Evolutionary conservation across 1,284 basidiomycete species (phyloP).

Genomic region (Ganoderma sp.): DNA sequence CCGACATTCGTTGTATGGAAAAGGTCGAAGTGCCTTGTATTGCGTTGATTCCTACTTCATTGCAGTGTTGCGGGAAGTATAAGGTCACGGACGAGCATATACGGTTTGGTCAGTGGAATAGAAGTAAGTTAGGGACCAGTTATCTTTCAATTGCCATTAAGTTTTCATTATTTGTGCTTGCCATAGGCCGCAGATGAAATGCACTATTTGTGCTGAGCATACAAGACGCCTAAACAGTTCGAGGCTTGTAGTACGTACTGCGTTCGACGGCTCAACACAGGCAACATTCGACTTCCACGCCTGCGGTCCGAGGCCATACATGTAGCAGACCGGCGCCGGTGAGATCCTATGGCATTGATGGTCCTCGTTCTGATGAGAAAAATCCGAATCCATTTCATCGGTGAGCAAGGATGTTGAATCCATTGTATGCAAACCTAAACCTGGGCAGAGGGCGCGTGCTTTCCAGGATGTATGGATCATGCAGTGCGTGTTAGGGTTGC

Average conservation of each 20-base stretch:
- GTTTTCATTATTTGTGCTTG: not conserved
- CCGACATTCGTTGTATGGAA: not conserved
- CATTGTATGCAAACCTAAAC: not conserved
- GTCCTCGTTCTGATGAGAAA: not conserved
- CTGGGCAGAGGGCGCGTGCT: not conserved
- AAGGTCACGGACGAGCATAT: not conserved
- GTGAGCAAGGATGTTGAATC: not conserved
- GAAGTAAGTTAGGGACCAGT: not conserved
- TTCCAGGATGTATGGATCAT: too few relatives aligned
- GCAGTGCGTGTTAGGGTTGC: too few relatives aligned
- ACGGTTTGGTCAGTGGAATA: not conserved
- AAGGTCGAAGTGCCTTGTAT: not conserved
- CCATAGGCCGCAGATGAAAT: not conserved
- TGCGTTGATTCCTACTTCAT: not conserved
- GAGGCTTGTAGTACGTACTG: too few relatives aligned
- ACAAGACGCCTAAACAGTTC: not conserved
- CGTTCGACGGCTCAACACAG: too few relatives aligned
- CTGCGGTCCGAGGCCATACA: too few relatives aligned
- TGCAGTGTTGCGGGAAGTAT: not conserved
- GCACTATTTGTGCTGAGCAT: not conserved
- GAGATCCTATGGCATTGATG: too few relatives aligned
- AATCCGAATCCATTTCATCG: not conserved
- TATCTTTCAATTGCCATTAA: not conserved
- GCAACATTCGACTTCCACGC: too few relatives aligned
- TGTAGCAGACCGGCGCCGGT: too few relatives aligned